A percentile compares a stretch with the other conserved stretches of the same genome.
These are phyloP conservation scores for Spathaspora sp. DNA, from an alignment of 1,139 yeast genomes.

Conservation along the genomic window DNA sequence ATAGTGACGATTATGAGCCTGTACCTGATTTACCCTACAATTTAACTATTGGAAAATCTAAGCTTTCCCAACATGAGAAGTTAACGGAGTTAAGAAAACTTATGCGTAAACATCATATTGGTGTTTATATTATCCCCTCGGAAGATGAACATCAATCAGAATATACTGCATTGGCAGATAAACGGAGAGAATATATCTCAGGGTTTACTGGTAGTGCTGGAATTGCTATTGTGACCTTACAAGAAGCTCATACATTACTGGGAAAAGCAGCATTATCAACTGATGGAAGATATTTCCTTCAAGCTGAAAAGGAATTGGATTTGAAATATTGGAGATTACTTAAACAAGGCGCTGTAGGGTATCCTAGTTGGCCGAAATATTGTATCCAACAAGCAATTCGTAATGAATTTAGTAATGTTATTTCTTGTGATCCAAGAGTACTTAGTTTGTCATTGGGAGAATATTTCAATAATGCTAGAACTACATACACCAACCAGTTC, in stretches of 20 bases:
- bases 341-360: slow-evolving; percentile 38
- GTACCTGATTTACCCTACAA: slow-evolving; percentile 30
- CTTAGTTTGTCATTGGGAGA: slow-evolving; percentile 36
- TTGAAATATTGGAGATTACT: slow-evolving; percentile 33
- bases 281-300: slow-evolving; percentile 56
- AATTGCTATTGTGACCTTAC: slow-evolving; percentile 48
- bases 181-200: slow-evolving; percentile 47
- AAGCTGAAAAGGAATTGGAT: slow-evolving; percentile 45
- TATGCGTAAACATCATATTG: slow-evolving; percentile 43
- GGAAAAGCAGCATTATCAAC: slow-evolving; percentile 53
- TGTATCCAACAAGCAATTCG: slow-evolving; percentile 34
- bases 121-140: slow-evolving; percentile 56
- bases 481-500: slow-evolving; percentile 21
- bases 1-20: slow-evolving; percentile 22
- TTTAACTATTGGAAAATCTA: slow-evolving; percentile 10
- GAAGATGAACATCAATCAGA: slow-evolving; percentile 63
- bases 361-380: slow-evolving; percentile 39
- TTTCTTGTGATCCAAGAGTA: slow-evolving; percentile 42
- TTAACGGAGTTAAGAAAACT: slow-evolving; percentile 33
- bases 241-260: slow-evolving; percentile 24
- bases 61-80: slow-evolving; percentile 18
- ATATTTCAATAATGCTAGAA: slow-evolving; percentile 26
- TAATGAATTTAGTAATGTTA: slow-evolving; percentile 34
- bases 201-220: slow-evolving; percentile 64
- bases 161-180: slow-evolving; percentile 51